Evolutionary conservation across 805 yeast genomes (phyloP).

Genomic region (Lipomyces japonicus): DNA sequence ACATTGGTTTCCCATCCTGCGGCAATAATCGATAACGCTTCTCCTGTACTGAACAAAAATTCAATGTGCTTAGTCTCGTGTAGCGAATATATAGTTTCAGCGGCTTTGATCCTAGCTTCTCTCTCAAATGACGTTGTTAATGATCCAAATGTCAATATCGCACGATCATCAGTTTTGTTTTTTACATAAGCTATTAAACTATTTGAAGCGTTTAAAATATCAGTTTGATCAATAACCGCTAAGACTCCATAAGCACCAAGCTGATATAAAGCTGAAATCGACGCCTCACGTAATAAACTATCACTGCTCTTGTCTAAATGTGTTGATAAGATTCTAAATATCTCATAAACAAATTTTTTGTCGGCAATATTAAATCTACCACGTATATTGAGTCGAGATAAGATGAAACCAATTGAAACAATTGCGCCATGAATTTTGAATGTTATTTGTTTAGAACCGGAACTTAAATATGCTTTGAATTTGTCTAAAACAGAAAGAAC

Average conservation of each 20-base stretch:
- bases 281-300: constrained; percentile 11
- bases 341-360: constrained; percentile 51
- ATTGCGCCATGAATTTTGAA: constrained; percentile 24
- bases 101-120: constrained; percentile 33
- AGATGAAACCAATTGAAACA: constrained; percentile 44
- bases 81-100: constrained; percentile 51
- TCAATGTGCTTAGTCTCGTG: constrained; percentile 72
- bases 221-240: constrained; percentile 20
- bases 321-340: constrained; percentile 41
- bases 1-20: constrained; percentile 71
- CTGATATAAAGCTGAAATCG: constrained; percentile 35
- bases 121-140: constrained; percentile 43
- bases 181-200: constrained; percentile 35
- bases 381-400: constrained; percentile 46
- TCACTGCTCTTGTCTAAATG: constrained; percentile 5
- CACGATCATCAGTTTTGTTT: constrained; percentile 52
- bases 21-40: constrained; percentile 67
- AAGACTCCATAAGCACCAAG: constrained; percentile 43
- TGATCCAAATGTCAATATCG: constrained; percentile 55
- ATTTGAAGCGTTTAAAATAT: constrained; percentile 11
- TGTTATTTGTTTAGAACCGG: background rate
- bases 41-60: constrained; percentile 73
- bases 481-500: background rate
- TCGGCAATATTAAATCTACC: constrained; percentile 36
- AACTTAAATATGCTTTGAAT: background rate